Evolutionary conservation across 768 basidiomycete genomes (phyloP).

Genomic region (Boletus rubropictus): DNA sequence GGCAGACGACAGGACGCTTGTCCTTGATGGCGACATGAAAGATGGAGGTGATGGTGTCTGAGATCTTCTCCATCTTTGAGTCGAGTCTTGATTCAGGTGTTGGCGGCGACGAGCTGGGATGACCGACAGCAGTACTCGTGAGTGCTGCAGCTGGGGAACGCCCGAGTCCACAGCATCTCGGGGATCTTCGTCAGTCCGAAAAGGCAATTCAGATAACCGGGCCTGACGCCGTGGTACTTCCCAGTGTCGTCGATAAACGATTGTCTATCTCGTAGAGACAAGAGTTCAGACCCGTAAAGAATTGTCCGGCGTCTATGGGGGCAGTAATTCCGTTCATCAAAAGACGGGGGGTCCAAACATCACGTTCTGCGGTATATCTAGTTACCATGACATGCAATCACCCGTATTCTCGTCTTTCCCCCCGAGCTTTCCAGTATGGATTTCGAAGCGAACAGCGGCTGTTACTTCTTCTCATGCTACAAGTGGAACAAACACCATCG

Average conservation of each 20-base stretch:
- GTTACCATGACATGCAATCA: not conserved
- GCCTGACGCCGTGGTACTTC: too few species aligned
- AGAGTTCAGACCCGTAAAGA: too few species aligned
- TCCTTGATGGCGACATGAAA: slow-evolving; percentile 24
- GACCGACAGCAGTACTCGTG: not conserved
- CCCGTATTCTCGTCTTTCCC: not conserved
- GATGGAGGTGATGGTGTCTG: slow-evolving; percentile 20
- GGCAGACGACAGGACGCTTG: slow-evolving; percentile 14
- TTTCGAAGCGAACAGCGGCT: not conserved
- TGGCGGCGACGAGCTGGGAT: not conserved
- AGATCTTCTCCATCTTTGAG: slow-evolving; percentile 20
- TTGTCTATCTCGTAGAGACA: too few species aligned
- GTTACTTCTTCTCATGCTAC: not conserved
- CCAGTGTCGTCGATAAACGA: not conserved
- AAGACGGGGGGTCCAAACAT: too few species aligned
- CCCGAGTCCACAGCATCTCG: slow-evolving; percentile 3
- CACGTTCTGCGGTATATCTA: not conserved
- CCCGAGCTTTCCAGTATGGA: not conserved
- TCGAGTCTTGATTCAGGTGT: not conserved
- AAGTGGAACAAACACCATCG: not conserved
- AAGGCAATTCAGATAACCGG: slow-evolving; percentile 5
- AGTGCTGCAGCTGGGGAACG: not conserved
- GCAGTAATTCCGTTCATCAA: too few species aligned
- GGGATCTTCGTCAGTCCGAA: slow-evolving; percentile 5
- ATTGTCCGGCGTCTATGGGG: not conserved